A percentile compares a stretch with the other conserved stretches of the same genome.
Conservation (phyloP, 1,284 basidiomycete genomes). For the Moesziomyces globuligerus region DNA sequence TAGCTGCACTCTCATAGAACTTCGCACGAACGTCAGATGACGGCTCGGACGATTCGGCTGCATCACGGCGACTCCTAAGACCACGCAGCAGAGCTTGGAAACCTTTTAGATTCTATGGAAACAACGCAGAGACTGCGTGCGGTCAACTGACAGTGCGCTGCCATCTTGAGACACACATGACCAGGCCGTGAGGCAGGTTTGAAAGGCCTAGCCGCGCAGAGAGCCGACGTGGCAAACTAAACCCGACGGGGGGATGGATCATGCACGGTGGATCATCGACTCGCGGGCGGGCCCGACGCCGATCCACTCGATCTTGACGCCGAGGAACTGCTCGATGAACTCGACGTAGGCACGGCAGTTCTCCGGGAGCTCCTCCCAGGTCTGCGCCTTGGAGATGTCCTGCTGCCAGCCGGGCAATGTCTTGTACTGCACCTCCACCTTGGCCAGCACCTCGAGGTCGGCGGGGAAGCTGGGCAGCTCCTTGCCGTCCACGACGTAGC, state of each 20-base stretch:
- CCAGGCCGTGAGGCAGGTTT: not conserved
- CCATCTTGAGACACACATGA: not conserved
- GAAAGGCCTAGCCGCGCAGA: no score
- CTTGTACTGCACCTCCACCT: slow-evolving; percentile 87
- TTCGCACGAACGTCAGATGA: slow-evolving; percentile 5
- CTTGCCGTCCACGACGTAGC: slow-evolving; percentile 81
- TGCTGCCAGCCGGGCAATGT: slow-evolving; percentile 92
- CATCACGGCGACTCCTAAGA: no score
- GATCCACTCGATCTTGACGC: slow-evolving; percentile 88
- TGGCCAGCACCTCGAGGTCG: slow-evolving; percentile 82
- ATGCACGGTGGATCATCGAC: slow-evolving; percentile 74
- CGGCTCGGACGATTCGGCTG: not conserved
- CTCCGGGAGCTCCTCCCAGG: slow-evolving; percentile 83
- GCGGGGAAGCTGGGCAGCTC: slow-evolving; percentile 91
- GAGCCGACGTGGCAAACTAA: no score
- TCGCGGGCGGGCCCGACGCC: slow-evolving; percentile 86
- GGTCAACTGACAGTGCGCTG: not conserved
- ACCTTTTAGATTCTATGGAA: slow-evolving; percentile 34
- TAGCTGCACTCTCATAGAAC: not conserved
- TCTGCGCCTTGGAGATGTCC: slow-evolving; percentile 76
- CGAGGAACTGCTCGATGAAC: slow-evolving; percentile 84
- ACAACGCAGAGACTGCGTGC: slow-evolving; percentile 35
- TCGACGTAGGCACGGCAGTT: slow-evolving; percentile 87
- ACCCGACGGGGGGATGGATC: slow-evolving; percentile 1
- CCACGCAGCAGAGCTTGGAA: not conserved